Evolutionary conservation across 352 stramenopile species (phyloP), one percentile per base, ranked within the genome.

Genomic region (Globisporangium recalcitrans): DNA sequence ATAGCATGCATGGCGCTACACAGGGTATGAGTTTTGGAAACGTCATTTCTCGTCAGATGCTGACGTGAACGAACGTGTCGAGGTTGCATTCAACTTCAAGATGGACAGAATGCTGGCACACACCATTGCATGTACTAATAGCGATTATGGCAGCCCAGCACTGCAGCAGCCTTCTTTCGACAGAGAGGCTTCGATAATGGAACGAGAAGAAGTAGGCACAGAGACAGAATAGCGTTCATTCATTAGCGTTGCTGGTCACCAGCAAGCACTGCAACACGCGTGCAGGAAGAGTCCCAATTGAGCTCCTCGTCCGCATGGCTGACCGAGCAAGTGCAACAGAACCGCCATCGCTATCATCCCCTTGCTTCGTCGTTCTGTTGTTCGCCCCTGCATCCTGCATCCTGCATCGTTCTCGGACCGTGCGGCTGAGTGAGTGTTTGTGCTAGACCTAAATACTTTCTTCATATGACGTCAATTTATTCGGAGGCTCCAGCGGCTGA

Each of bases 401-500:
- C 22, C 26, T 42, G 24, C 26, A 19, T 60, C 14, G 7, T 5
- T 22, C 16, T 46, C 16, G 38, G 38, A 6, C 8, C 38, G 3
- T 21, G 38, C 6, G 38, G 38, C 38, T 46, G 38, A 21, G 2
- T 22, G n/a, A 22, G 19, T 42, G 34, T 42, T 46, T 14, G 4
- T 61, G 55, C 38, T 61, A 42, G 38, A 46, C 67, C 80, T 91
- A 91, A 88, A 91, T 91, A 88, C 82, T 91, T 83, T 91, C 82
- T 85, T 91, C 82, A 84, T 88, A 90, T 71, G 82, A 77, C 62
- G 80, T 58, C 65, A 89, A 68, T 69, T 88, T 90, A 54, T 67
- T 60, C 34, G 78, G 71, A 13, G 75, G 71, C 38, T 90, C 80
- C 55, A 90, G 64, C 19, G 77, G 68, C 7, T 73, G 64, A 56